Percentiles rank a stretch among this genome's conserved stretches.
Conservation (phyloP, 352 stramenopile genomes). For the Globisporangium heterothallicum region DNA sequence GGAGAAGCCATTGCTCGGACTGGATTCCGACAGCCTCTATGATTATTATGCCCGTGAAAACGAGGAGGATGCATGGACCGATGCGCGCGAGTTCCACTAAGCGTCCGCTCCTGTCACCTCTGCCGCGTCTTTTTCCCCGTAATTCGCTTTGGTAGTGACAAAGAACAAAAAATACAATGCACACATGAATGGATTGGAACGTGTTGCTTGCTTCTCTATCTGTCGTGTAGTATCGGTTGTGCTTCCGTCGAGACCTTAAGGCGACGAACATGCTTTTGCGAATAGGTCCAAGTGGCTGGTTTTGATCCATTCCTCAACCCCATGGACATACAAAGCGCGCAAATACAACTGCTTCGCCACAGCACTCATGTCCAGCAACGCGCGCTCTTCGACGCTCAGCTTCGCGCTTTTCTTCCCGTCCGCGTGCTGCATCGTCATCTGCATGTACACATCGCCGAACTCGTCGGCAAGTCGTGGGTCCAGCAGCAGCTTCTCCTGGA, state of each 20-base stretch:
- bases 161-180: slow-evolving; percentile 1
- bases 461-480: slow-evolving; percentile 18
- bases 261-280: no score
- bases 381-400: slow-evolving; percentile 27
- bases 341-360: slow-evolving; percentile 30
- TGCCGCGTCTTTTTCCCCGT: no score
- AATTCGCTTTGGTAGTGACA: background rate
- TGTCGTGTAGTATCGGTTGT: background rate
- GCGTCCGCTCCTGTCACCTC: slow-evolving; percentile 4
- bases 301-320: slow-evolving; percentile 59
- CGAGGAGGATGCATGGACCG: slow-evolving; percentile 91
- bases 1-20: slow-evolving; percentile 87
- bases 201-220: slow-evolving; percentile 1
- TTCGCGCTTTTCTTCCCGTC: slow-evolving; percentile 21
- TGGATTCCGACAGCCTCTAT: slow-evolving; percentile 95
- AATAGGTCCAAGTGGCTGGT: background rate
- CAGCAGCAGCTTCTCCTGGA: slow-evolving; percentile 34
- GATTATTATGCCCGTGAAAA: slow-evolving; percentile 96
- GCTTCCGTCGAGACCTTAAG: no score
- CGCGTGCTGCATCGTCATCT: slow-evolving; percentile 21
- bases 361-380: slow-evolving; percentile 31
- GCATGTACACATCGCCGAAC: slow-evolving; percentile 44
- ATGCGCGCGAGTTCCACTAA: slow-evolving; percentile 95
- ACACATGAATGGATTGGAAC: background rate
- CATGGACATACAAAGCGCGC: slow-evolving; percentile 30